Conservation (phyloP, 1,284 basidiomycete genomes). For the Tetrapyrgos nigripes region DNA sequence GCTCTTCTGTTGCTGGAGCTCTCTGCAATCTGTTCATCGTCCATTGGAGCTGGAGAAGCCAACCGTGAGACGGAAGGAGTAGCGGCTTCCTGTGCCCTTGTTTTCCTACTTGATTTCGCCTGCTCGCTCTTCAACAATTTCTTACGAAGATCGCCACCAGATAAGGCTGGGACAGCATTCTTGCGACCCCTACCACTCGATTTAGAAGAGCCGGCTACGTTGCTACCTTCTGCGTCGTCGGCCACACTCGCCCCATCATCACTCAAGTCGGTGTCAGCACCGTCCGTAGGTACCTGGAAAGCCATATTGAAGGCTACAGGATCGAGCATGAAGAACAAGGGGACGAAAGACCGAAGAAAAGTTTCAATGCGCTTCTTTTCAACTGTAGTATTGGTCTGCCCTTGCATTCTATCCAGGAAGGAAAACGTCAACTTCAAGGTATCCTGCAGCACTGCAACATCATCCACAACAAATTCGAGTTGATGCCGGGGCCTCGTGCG, state of each 20-base stretch:
- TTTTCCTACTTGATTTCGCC: slow-evolving; percentile 71
- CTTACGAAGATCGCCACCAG: slow-evolving; percentile 72
- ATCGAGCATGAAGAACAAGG: slow-evolving; percentile 77
- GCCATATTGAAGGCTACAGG: slow-evolving; percentile 74
- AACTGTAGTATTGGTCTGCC: slow-evolving; percentile 65
- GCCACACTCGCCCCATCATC: slow-evolving; percentile 54
- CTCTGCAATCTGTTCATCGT: slow-evolving; percentile 48
- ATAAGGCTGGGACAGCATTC: slow-evolving; percentile 35
- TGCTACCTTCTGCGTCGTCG: slow-evolving; percentile 58
- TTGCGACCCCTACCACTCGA: slow-evolving; percentile 38
- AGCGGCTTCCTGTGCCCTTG: slow-evolving; percentile 52
- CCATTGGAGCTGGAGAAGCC: slow-evolving; percentile 49
- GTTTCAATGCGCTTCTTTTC: slow-evolving; percentile 87
- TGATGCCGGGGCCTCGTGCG: slow-evolving; percentile 80
- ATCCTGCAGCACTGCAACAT: slow-evolving; percentile 84
- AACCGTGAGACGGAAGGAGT: slow-evolving; percentile 53
- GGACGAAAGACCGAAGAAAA: slow-evolving; percentile 83
- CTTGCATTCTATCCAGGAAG: slow-evolving; percentile 89
- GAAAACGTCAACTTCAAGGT: slow-evolving; percentile 88
- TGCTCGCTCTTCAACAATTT: slow-evolving; percentile 80
- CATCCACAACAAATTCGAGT: slow-evolving; percentile 81
- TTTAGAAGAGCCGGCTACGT: slow-evolving; percentile 39
- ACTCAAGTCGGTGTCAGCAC: slow-evolving; percentile 57
- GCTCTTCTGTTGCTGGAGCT: slow-evolving; percentile 26
- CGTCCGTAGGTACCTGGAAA: slow-evolving; percentile 57